Base-by-base conservation (phyloP, 441 rosid species). In the Erysimum cheiri region DNA sequence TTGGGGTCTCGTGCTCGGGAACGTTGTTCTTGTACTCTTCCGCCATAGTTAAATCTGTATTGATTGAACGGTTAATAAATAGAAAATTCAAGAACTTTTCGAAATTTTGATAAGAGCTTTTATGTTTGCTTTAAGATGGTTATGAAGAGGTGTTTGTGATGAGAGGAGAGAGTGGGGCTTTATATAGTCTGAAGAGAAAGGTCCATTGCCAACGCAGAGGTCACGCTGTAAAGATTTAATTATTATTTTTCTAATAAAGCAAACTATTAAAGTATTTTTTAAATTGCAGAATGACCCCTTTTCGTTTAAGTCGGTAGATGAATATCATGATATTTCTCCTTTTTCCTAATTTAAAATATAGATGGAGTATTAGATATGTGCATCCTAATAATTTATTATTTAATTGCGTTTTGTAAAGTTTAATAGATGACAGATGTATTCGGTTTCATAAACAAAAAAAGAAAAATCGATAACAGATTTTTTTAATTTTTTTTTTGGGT, bases 1-100 rank as follows among this genome's bases (percentile, higher is more conserved):
- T 68, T n/a, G 78, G 65, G 29, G 74, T 22, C 58, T 73, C 69
- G 74, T 67, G 69, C 53, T 73, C 72, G 4, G 72, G 46, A 32
- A 56, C 77, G 61, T 36, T 71, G 69, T 73, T 73, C 72, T 73
- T 73, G 67, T 40, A 73, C 48, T 66, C 72, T 36, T 74, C 78
- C 1, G 78, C 74, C 78, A 74, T 74, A 37, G 68, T 40, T 41
- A 57, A 43, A 43, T 48, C 35, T 36, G n/a, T 17, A 8, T 46
- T 1, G 50, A 17, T 3, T 72, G 29, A 33, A n/a, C 10, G 13
- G 46, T 17, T 8, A 39, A 49, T 14, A 37, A 29, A 36, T 6
- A 52, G 59, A 47, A 35, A 36, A 5, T 0, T 0, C 3, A 3
- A 31, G 31, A 8, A 15, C 3, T 4, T 13, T 17, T 40, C 9